Evolutionary conservation across 768 basidiomycete genomes (phyloP), one percentile per base, ranked within the genome.

Genomic region (Lactarius hatsudake): DNA sequence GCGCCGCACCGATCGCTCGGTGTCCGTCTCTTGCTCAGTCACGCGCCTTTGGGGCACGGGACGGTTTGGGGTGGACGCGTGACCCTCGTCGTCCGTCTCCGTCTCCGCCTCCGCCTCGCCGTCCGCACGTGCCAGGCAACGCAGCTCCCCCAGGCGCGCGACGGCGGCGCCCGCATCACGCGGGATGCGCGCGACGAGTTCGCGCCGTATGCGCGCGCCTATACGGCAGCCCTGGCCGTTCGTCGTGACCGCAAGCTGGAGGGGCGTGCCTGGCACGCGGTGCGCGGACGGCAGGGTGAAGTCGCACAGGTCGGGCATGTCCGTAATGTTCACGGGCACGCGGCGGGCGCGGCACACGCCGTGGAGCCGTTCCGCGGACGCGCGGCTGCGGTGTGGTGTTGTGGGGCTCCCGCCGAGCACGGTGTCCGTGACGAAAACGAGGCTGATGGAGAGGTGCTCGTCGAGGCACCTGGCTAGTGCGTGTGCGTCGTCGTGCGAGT

Each of bases 171-270:
- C 95, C 0, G 91, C 82, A 9, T 89, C 86, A 65, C 80, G 83
- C 0, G 94, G 88, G 5, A 99, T 78, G 48, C 81, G 81, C 0
- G 89, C 79, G 2, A 96, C 86, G 60, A 98, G 88, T 28, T 98
- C 94, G 30, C 96, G 81, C 42, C 87, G 84, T 45, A 99, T 78
- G 13, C 96, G 83, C 1, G 87, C 84, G 0, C 89, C 89, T 5
- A 99, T 81, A 7, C 96, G 80, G 72, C 96, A 98, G 2, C 95
- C 96, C 69, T 90, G 86, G 0, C 94, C 94, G 71, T 97, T 98
- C 0, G 96, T 96, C 3, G 94, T 92, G 2, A 98, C 84, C 0
- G 89, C 92, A 26, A 99, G 78, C 73, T 91, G 91, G 0, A 93
- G 77, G 3, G 86, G 74, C 1, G 84, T 84, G 73, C 87, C 84